phyloP scores from a whole-genome alignment of 2,329 filamentous ascomycete genomes.

The Pyrenophora graminea region DNA sequence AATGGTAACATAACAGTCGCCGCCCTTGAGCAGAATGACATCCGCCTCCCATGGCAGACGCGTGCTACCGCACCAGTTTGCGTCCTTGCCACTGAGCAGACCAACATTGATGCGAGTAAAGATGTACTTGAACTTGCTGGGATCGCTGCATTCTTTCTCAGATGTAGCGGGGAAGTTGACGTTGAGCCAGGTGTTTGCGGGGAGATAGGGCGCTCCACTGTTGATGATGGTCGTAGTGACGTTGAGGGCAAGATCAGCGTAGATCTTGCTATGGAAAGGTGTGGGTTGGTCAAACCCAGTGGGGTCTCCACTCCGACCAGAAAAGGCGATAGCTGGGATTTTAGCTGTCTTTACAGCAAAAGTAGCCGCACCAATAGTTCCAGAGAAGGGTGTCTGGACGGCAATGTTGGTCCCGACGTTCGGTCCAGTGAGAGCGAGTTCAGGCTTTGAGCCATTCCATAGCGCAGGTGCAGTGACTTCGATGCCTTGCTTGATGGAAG shows the following conservation, averaged over 20 bases:
- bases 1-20: constrained; percentile 62
- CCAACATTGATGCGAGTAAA: constrained; percentile 63
- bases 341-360: constrained; percentile 59
- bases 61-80: constrained; percentile 59
- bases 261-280: constrained; percentile 61
- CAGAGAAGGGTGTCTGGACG: constrained; percentile 62
- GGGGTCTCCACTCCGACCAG: constrained; percentile 56
- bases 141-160: constrained; percentile 55
- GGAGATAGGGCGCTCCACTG: constrained; percentile 66
- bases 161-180: constrained; percentile 67
- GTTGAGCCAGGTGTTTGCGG: constrained; percentile 65
- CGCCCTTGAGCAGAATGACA: constrained; percentile 55
- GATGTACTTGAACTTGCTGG: constrained; percentile 65
- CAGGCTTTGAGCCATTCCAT: constrained; percentile 58
- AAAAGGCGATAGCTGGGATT: constrained; percentile 72
- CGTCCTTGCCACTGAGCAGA: constrained; percentile 52
- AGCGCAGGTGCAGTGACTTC: constrained; percentile 58
- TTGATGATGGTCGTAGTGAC: constrained; percentile 61
- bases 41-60: constrained; percentile 63
- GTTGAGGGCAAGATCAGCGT: constrained; percentile 65
- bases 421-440: constrained; percentile 68
- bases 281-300: constrained; percentile 59
- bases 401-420: constrained; percentile 67
- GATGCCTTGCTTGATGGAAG: constrained; percentile 66
- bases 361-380: constrained; percentile 68